These are phyloP conservation scores for Aspergillus fijiensis DNA, from an alignment of 2,329 filamentous ascomycete species.

Conservation along the genomic window DNA sequence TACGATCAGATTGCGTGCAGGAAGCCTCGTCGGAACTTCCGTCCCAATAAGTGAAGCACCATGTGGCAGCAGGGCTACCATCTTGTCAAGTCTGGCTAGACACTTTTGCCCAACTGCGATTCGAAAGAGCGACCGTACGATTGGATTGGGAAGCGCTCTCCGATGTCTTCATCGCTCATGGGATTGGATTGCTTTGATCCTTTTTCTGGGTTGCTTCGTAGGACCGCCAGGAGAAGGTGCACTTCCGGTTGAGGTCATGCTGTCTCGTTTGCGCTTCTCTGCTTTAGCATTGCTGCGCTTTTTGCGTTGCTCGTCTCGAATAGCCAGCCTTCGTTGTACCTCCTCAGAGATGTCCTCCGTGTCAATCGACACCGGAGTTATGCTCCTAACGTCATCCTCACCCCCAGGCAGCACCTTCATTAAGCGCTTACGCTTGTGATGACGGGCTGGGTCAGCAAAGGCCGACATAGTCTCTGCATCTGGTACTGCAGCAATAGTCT, in stretches of 20 bases:
- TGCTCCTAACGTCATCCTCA: constrained; percentile 26
- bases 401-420: constrained; percentile 19
- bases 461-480: not conserved
- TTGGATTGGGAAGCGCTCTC: not conserved
- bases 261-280: constrained; percentile 41
- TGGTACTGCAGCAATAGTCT: not conserved
- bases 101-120: not conserved
- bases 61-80: too few species aligned
- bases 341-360: constrained; percentile 49
- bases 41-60: not conserved
- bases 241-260: constrained; percentile 31
- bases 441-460: constrained; percentile 1
- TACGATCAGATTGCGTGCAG: not conserved
- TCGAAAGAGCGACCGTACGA: not conserved
- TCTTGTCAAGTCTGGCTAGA: too few species aligned
- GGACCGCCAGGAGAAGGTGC: constrained; percentile 11
- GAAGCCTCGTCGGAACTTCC: not conserved
- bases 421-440: constrained; percentile 26
- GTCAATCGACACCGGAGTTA: constrained; percentile 29
- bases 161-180: not conserved
- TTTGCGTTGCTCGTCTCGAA: constrained; percentile 43
- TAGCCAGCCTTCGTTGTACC: constrained; percentile 45
- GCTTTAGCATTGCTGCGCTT: constrained; percentile 29
- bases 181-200: constrained; percentile 10
- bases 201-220: constrained; percentile 25